Conservation (phyloP, 192 early-diverging fungal genomes). For the Oehlia diaphana region DNA sequence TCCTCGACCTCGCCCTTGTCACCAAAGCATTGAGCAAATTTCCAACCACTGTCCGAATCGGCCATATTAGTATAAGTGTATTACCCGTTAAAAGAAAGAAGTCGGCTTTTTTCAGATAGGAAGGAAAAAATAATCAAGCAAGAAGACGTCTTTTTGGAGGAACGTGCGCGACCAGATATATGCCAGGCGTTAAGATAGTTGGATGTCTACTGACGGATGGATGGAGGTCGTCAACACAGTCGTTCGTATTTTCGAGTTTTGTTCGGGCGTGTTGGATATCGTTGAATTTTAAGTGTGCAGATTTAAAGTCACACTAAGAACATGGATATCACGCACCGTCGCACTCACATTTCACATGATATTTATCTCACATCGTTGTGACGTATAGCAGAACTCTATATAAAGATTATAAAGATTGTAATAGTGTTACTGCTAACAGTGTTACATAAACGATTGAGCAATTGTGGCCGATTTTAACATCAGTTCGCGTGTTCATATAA, state of each 20-base stretch:
- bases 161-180: conserved; percentile 19
- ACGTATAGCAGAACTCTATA: no score
- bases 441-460: no score
- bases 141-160: conserved; percentile 8
- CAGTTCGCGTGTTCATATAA: no score
- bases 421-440: no score
- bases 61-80: conserved; percentile 23
- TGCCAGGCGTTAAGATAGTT: conserved; percentile 22
- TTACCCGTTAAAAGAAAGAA: conserved; percentile 16
- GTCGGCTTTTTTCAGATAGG: conserved; percentile 3
- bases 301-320: conserved; percentile 24
- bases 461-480: no score
- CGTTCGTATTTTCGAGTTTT: conserved; percentile 2
- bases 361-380: no score
- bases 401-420: no score
- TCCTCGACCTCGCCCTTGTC: conserved; percentile 99
- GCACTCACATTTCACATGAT: no score
- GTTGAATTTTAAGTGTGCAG: background rate
- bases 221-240: conserved; percentile 31
- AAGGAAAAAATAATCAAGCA: conserved; percentile 7
- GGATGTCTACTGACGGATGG: conserved; percentile 20
- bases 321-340: background rate
- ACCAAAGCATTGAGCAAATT: conserved; percentile 99
- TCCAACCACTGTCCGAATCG: conserved; percentile 60
- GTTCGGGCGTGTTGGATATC: background rate